A percentile compares a stretch with the other conserved stretches of the same genome.
These are phyloP conservation scores for Avena sativa DNA, from an alignment of 176 grass and related monocot genomes.

Conservation along the genomic window DNA sequence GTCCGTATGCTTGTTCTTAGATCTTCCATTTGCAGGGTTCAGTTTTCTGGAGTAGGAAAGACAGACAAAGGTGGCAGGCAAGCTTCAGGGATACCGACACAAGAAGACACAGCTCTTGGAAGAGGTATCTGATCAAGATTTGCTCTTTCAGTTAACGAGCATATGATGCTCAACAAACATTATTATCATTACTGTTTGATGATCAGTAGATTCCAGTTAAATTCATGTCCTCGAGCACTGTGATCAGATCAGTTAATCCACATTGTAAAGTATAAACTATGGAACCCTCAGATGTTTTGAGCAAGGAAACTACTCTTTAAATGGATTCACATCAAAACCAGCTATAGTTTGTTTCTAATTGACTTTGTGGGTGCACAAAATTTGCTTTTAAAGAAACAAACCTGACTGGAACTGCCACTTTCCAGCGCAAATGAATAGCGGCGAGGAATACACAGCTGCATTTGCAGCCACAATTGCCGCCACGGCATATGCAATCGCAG, in stretches of 20 bases:
- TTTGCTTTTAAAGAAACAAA: background rate
- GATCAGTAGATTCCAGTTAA: background rate
- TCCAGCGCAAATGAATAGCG: conserved; percentile 48
- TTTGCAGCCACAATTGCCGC: conserved; percentile 67
- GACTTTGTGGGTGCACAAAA: background rate
- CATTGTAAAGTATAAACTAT: background rate
- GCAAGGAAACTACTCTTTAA: background rate
- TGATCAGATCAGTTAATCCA: conserved; percentile 16
- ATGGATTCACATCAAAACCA: background rate
- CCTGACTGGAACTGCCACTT: conserved; percentile 31
- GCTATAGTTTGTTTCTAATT: background rate
- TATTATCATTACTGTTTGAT: background rate
- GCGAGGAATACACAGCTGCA: conserved; percentile 41
- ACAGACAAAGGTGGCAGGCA: conserved; percentile 19
- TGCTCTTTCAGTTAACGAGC: background rate
- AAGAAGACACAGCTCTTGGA: conserved; percentile 40
- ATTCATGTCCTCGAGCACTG: background rate
- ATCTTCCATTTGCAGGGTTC: conserved; percentile 39
- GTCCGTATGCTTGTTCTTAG: background rate
- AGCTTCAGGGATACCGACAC: background rate
- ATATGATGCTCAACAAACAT: background rate
- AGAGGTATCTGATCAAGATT: conserved; percentile 39
- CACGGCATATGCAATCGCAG: conserved; percentile 65
- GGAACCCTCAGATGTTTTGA: conserved; percentile 20
- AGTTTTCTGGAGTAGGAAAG: conserved; percentile 51